Conservation (phyloP, 2,329 filamentous ascomycete genomes). For the Sporothrix sp. region DNA sequence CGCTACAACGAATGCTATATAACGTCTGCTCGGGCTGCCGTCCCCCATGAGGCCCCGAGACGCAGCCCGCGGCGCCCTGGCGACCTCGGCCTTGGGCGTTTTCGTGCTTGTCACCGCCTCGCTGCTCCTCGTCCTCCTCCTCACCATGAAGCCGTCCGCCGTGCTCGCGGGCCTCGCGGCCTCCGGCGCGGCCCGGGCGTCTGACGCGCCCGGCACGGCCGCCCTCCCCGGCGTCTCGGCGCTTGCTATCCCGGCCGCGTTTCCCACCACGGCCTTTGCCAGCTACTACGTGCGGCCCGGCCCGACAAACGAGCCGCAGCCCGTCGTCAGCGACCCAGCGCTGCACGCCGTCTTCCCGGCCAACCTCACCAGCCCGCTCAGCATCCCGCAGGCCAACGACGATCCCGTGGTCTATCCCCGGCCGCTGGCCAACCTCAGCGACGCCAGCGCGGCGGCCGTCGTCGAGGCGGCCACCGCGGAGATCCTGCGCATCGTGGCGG, state of each 20-base stretch:
- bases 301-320: constrained; percentile 26
- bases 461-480: constrained; percentile 33
- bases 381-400: constrained; percentile 36
- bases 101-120: constrained; percentile 12
- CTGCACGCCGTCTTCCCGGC: constrained; percentile 40
- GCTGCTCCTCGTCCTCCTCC: constrained; percentile 8
- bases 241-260: constrained; percentile 35
- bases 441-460: constrained; percentile 29
- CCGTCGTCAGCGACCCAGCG: constrained; percentile 41
- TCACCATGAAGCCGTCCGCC: constrained; percentile 10
- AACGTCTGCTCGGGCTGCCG: constrained; percentile 2
- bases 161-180: no score
- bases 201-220: no score
- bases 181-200: neutral
- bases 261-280: constrained; percentile 40
- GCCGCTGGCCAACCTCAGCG: constrained; percentile 34
- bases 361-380: constrained; percentile 44
- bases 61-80: constrained; percentile 1
- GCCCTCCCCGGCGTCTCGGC: constrained; percentile 27
- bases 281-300: constrained; percentile 34
- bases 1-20: constrained; percentile 11
- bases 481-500: constrained; percentile 34
- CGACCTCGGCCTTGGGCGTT: constrained; percentile 4
- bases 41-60: constrained; percentile 6
- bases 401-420: constrained; percentile 43